Percentiles rank a stretch among this genome's conserved stretches.
phyloP scores from a whole-genome alignment of 2,329 filamentous ascomycete genomes.

The Beauveria pseudobassiana region DNA sequence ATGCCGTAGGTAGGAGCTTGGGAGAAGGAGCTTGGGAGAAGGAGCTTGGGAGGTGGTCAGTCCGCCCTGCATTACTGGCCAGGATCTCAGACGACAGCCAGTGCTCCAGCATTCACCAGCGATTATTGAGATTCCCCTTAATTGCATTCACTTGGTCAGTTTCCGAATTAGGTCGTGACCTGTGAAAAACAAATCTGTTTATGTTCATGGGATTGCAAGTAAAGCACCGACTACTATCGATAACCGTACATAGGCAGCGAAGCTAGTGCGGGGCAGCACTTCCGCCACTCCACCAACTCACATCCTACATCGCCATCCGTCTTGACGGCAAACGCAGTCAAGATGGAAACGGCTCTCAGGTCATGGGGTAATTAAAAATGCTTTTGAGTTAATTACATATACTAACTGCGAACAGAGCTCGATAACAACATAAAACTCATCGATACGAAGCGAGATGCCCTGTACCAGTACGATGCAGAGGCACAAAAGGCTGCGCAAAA shows the following conservation, averaged over 20 bases:
- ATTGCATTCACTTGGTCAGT: background rate
- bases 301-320: conserved; percentile 15
- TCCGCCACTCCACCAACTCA: conserved; percentile 2
- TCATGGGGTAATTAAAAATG: conserved; percentile 21
- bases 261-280: conserved; percentile 19
- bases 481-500: conserved; percentile 60
- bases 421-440: conserved; percentile 80
- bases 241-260: conserved; percentile 2
- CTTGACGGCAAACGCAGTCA: conserved; percentile 10
- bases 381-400: background rate
- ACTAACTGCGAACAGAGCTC: conserved; percentile 53
- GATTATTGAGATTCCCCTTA: background rate
- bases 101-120: background rate
- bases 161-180: background rate
- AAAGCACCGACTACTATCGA: background rate
- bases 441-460: conserved; percentile 79
- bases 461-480: conserved; percentile 72
- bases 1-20: background rate
- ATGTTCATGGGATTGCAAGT: background rate
- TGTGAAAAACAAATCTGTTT: background rate
- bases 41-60: too few species aligned
- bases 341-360: conserved; percentile 23
- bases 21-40: too few species aligned
- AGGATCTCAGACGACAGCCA: background rate
- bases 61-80: too few species aligned